Percentiles rank a stretch among this genome's conserved stretches.
Conservation (phyloP, 345 rosid genomes). For the Eucalyptus pauciflora region DNA sequence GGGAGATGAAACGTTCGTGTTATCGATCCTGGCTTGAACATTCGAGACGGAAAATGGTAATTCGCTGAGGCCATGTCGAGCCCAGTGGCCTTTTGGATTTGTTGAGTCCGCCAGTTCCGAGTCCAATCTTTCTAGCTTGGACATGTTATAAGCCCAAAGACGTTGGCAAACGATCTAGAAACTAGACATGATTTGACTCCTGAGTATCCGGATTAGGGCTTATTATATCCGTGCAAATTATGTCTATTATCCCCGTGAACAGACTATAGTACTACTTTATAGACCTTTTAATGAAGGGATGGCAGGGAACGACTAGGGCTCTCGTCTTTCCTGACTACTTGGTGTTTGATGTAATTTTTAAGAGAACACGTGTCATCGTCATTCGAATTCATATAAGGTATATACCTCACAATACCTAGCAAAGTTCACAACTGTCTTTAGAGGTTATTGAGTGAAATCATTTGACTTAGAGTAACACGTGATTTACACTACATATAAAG, state of each 20-base stretch:
- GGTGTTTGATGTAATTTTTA: background rate
- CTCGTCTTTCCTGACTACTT: accelerated
- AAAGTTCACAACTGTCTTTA: background rate
- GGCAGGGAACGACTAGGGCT: accelerated
- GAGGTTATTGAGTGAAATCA: background rate
- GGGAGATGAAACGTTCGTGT: background rate
- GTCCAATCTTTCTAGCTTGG: background rate
- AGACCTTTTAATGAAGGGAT: background rate
- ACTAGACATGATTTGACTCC: background rate
- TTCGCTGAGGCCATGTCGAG: background rate
- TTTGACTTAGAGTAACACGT: background rate
- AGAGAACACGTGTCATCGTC: accelerated
- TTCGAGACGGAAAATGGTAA: background rate
- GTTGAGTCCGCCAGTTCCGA: background rate
- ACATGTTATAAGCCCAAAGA: background rate
- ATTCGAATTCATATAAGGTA: background rate
- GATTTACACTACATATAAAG: background rate
- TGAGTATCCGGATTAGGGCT: background rate
- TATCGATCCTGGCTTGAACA: background rate
- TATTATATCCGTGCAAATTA: background rate
- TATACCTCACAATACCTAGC: background rate
- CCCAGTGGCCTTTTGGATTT: background rate
- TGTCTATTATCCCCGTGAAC: background rate
- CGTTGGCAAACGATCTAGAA: background rate
- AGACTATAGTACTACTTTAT: background rate